Base-by-base conservation (phyloP, 2,329 filamentous ascomycete genomes). In the Colletotrichum horii region DNA sequence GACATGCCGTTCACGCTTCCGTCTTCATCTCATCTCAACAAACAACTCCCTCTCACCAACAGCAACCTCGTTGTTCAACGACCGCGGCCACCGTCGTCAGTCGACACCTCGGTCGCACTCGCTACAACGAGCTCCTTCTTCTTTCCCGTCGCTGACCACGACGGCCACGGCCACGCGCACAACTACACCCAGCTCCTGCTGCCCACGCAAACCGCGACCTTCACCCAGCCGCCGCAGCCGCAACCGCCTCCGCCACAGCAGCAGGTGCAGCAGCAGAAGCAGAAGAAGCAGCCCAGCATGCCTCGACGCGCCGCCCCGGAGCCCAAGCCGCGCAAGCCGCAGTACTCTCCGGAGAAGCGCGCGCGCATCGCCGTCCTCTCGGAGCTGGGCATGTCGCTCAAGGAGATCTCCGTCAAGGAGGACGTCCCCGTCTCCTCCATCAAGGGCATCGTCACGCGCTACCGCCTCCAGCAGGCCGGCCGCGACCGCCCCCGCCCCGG, bases 391-490 rank as follows among this genome's bases (percentile, higher is more conserved):
- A 76, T 76, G 74, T 74, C 74, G 55, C 74, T 76, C 43, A 76
- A 76, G 43, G 74, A 76, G 9, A 76, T 76, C 70, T 76, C 74
- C 19, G 32, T 76, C 70, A 76, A 76, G 70, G 74, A 76, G 70
- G 74, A 76, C 28, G 74, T 76, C 24, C 74, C 74, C 65, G 74
- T 76, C 6, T 76, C 74, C 15, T 74, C 70, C 70, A 76, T 76
- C 74, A 76, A 76, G 65, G 74, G 74, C 16, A 76, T 76, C 65
- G 74, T 76, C 74, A 76, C 74, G 56, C 74, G 74, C 48, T 76
- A 76, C 30, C 74, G 74, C 58, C 74, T 76, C 28, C 74, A 76
- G 65, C 74, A 76, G 74, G 74, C 74, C 34, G 74, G 74, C 4
- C 74, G 74, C 70, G 74, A 76, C 58, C 74, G 74, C 34, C 74